A percentile compares a stretch with the other conserved stretches of the same genome.
Conservation (phyloP, 495 filamentous ascomycete genomes). For the Wilcoxina mikolae region DNA sequence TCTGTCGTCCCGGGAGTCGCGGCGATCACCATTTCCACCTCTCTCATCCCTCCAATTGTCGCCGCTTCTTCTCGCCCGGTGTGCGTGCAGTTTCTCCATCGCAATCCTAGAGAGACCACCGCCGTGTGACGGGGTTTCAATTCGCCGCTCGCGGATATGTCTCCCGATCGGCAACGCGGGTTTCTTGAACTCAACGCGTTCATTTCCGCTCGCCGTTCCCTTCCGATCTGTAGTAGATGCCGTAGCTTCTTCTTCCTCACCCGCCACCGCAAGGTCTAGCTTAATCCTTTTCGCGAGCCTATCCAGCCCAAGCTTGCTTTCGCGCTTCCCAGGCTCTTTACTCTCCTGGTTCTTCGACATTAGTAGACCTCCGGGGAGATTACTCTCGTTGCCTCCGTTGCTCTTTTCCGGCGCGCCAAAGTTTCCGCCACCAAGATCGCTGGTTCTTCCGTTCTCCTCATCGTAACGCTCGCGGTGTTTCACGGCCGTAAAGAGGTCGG, state of each 20-base stretch:
- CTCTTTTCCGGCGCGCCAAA: conserved; percentile 6
- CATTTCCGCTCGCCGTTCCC: conserved; percentile 1
- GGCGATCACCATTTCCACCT: conserved; percentile 1
- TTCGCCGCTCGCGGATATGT: conserved; percentile 23
- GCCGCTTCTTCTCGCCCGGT: conserved; percentile 20
- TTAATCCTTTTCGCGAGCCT: conserved; percentile 28
- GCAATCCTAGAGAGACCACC: conserved; percentile 21
- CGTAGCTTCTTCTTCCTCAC: conserved; percentile 6
- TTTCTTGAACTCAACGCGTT: conserved; percentile 27
- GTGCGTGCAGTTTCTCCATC: conserved; percentile 22
- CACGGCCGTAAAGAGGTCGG: conserved; percentile 23
- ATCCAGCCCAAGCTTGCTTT: conserved; percentile 22
- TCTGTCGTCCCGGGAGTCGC: conserved; percentile 6
- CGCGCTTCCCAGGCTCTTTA: conserved; percentile 5
- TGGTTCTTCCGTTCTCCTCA: conserved; percentile 10
- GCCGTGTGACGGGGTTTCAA: conserved; percentile 27
- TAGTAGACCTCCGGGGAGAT: conserved; percentile 23
- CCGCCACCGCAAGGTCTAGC: conserved; percentile 23
- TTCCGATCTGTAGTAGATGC: neutral
- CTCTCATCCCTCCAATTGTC: neutral
- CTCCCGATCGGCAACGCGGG: conserved; percentile 20
- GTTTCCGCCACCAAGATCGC: conserved; percentile 4
- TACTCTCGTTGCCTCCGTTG: conserved; percentile 1
- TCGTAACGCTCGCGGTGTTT: conserved; percentile 21
- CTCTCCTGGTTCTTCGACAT: conserved; percentile 9